Evolutionary conservation across 768 basidiomycete species (phyloP).

Genomic region (Macrolepiota dolichaula): DNA sequence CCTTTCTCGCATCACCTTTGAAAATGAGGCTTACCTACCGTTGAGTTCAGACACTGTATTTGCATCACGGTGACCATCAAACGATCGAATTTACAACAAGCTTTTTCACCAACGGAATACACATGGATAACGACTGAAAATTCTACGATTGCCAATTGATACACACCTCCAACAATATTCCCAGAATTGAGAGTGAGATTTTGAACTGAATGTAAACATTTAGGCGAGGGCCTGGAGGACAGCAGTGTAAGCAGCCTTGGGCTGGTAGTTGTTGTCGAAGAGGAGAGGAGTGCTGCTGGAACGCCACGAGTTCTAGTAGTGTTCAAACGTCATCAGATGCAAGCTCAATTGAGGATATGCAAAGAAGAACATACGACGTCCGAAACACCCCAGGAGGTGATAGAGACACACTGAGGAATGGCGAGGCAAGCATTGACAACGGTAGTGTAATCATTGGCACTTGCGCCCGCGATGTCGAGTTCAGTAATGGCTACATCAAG

Average conservation of each 20-base stretch:
- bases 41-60: too few species aligned
- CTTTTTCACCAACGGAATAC: too few species aligned
- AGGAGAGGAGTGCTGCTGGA: slow-evolving; percentile 38
- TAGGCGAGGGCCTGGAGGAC: slow-evolving; percentile 19
- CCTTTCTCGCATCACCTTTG: too few species aligned
- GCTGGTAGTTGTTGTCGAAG: slow-evolving; percentile 43
- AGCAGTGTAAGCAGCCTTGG: slow-evolving; percentile 38
- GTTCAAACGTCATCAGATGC: background rate
- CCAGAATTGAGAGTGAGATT: too few species aligned
- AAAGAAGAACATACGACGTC: slow-evolving; percentile 30
- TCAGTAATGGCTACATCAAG: slow-evolving; percentile 49
- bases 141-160: too few species aligned
- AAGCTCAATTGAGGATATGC: background rate
- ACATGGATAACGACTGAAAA: too few species aligned
- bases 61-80: too few species aligned
- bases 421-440: slow-evolving; percentile 44
- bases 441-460: slow-evolving; percentile 38
- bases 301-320: slow-evolving; percentile 41
- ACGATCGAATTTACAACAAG: too few species aligned
- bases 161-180: too few species aligned
- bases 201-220: background rate
- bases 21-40: too few species aligned
- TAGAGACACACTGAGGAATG: slow-evolving; percentile 36
- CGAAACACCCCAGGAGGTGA: slow-evolving; percentile 48
- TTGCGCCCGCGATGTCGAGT: slow-evolving; percentile 36